Base-by-base conservation (phyloP, 169 alveolate genomes). In the Ichthyophthirius multifiliis region DNA sequence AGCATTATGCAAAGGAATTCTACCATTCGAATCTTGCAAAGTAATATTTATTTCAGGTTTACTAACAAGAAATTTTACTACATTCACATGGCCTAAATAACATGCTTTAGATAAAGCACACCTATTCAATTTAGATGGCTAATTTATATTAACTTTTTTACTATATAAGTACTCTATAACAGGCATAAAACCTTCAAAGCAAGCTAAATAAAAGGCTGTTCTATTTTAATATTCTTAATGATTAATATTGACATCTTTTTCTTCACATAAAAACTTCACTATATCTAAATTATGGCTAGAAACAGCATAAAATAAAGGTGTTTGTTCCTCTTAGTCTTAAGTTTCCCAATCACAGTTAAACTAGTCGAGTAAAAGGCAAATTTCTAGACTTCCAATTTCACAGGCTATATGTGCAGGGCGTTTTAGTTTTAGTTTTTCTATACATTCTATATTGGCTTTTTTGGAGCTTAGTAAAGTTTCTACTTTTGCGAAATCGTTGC, bases 151-250 rank as follows among this genome's bases (percentile, higher is more conserved):
- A 0, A 74, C 86, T 7, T 82, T 82, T 30, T 20, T 34, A 18
- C 23, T 32, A 15, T 71, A 46, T 31, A 81, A 39, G 20, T 15
- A 81, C 43, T 74, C 73, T 30, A 81, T 73, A n/a, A 73, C 55
- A 71, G 34, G 48, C 30, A 81, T 55, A 35, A 71, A 9, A 12
- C 86, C 86, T 43, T 48, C 39, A 18, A 76, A 81, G 31, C 86
- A 81, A 48, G 86, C 86, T 37, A 71, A 81, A 43, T 81, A 81
- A 55, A 81, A 81, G 32, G 86, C 82, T 27, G 86, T 81, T 73
- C 86, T 81, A 48, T 73, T 44, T 81, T 81, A 81, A 30, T 43
- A 71, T 47, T 81, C 86, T n/a, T 45, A 16, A 43, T 81, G 86
- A n/a, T 81, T 74, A 35, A 47, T 45, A 55, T 81, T 81, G 7